Percentiles rank a stretch among this genome's conserved stretches.
These are phyloP conservation scores for Lithocarpus polystachyus DNA, from an alignment of 306 rosid genomes.

Conservation along the genomic window DNA sequence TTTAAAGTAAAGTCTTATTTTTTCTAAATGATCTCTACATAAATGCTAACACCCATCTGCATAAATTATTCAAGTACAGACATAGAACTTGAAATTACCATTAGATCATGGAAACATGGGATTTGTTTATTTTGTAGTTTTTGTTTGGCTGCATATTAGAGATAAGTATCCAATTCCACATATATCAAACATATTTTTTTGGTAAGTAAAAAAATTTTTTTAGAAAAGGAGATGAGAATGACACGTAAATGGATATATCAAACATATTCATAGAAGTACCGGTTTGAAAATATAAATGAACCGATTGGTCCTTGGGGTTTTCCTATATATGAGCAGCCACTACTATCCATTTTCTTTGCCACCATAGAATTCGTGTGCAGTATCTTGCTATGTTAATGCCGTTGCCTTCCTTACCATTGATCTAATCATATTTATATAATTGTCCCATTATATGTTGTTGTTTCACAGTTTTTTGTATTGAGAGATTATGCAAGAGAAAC, in stretches of 20 bases:
- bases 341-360: not conserved
- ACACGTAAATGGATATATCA: not conserved
- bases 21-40: not conserved
- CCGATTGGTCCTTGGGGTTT: not conserved
- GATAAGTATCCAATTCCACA: not conserved
- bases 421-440: constrained; percentile 14
- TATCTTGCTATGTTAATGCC: constrained; percentile 4
- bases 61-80: not conserved
- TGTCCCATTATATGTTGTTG: constrained; percentile 23
- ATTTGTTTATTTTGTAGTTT: not conserved
- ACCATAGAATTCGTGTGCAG: not conserved
- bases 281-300: not conserved
- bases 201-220: too few relatives aligned
- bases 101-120: not conserved
- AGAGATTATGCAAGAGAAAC: constrained; percentile 89
- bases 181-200: not conserved
- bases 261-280: not conserved
- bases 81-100: not conserved
- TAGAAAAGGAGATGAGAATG: too few relatives aligned
- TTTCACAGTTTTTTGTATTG: constrained; percentile 77
- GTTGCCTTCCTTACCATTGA: not conserved
- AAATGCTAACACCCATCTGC: not conserved
- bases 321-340: not conserved
- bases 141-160: not conserved
- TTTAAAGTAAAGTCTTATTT: not conserved